Evolutionary conservation across 768 basidiomycete genomes (phyloP).

Genomic region (Leucocoprinus birnbaumii): DNA sequence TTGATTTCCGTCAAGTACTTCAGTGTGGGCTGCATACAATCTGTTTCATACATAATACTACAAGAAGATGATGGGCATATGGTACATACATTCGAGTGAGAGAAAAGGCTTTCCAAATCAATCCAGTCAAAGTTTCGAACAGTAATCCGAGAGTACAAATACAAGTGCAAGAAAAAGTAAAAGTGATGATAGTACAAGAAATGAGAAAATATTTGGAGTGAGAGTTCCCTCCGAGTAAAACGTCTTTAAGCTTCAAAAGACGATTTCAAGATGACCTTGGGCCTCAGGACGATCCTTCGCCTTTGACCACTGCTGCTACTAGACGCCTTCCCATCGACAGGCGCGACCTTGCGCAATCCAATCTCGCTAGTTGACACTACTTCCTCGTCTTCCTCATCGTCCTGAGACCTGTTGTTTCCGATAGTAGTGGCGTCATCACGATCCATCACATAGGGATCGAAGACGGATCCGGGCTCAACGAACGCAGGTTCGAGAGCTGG

Average conservation of each 20-base stretch:
- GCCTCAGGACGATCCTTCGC: slow-evolving; percentile 12
- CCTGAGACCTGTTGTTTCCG: not conserved
- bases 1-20: not conserved
- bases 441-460: slow-evolving; percentile 26
- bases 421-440: slow-evolving; percentile 19
- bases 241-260: slow-evolving; percentile 4
- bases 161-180: not conserved
- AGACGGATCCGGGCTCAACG: slow-evolving; percentile 23
- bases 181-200: not conserved
- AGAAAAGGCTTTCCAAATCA: too few relatives aligned
- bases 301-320: not conserved
- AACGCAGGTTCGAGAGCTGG: slow-evolving; percentile 25
- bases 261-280: slow-evolving; percentile 15
- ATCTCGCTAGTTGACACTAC: slow-evolving; percentile 31
- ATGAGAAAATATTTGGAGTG: not conserved
- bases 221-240: too few relatives aligned
- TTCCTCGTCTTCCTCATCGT: slow-evolving; percentile 13
- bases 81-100: not conserved
- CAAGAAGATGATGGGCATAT: not conserved
- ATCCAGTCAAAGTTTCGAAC: too few relatives aligned
- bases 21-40: not conserved
- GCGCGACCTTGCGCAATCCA: slow-evolving; percentile 22
- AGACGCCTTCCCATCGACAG: not conserved
- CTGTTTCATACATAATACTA: not conserved
- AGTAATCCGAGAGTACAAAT: too few relatives aligned